phyloP scores from a whole-genome alignment of 805 yeast species.

The Kodamaea kaohsiungensis region DNA sequence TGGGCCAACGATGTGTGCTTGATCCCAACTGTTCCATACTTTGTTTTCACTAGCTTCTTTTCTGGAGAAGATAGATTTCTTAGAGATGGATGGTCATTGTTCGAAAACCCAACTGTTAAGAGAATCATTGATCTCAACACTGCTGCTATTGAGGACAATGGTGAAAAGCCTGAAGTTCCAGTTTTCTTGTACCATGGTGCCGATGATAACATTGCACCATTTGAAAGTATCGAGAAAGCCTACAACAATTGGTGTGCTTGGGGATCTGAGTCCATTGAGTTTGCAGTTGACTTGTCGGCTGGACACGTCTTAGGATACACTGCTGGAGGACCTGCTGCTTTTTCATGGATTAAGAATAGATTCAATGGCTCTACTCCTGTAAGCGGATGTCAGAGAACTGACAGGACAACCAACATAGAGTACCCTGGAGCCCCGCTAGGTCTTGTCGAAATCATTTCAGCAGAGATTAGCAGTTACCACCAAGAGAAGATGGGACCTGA shows the following conservation, averaged over 20 bases:
- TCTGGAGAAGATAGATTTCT: slow-evolving; percentile 14
- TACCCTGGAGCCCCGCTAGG: slow-evolving; percentile 30
- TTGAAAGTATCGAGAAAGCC: slow-evolving; percentile 9
- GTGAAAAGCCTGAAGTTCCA: slow-evolving; percentile 7
- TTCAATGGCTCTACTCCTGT: slow-evolving; percentile 16
- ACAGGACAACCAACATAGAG: slow-evolving; percentile 48
- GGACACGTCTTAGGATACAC: slow-evolving; percentile 22
- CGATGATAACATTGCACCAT: slow-evolving; percentile 13
- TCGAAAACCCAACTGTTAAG: background rate
- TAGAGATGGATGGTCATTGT: slow-evolving; percentile 12
- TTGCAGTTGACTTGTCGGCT: slow-evolving; percentile 23
- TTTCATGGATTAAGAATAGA: slow-evolving; percentile 19
- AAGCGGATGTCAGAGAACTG: slow-evolving; percentile 30
- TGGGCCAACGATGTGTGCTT: slow-evolving; percentile 5
- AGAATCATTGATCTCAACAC: background rate
- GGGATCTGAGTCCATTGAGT: slow-evolving; percentile 19
- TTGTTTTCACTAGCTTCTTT: slow-evolving; percentile 4
- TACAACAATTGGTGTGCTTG: slow-evolving; percentile 31
- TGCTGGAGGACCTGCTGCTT: slow-evolving; percentile 17
- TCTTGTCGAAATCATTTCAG: background rate
- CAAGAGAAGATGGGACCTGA: background rate
- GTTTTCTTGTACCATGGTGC: slow-evolving; percentile 13
- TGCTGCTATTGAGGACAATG: background rate
- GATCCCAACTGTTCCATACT: background rate
- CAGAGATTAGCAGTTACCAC: background rate